Conservation (phyloP, 2,329 filamentous ascomycete genomes). For the Penicillium expansum region DNA sequence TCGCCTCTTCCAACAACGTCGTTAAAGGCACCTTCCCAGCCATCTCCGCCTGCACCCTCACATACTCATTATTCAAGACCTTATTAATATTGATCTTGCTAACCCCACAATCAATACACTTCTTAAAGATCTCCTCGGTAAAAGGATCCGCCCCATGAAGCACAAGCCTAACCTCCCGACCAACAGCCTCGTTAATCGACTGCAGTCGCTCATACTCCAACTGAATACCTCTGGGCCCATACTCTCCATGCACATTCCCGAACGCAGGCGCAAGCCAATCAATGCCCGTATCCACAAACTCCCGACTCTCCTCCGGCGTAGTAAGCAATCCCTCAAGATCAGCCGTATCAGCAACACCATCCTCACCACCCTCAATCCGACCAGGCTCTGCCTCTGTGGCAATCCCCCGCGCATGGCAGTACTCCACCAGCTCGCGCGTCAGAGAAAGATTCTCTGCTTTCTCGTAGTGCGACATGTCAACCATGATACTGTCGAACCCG, state of each 20-base stretch:
- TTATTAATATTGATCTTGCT: conserved; percentile 61
- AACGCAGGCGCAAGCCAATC: conserved; percentile 73
- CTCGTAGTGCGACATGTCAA: conserved; percentile 73
- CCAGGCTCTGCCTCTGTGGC: conserved; percentile 70
- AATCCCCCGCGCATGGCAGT: conserved; percentile 64
- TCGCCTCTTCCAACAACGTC: conserved; percentile 54
- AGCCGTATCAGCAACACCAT: conserved; percentile 67
- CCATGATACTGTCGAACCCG: conserved; percentile 70
- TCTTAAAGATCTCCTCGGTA: conserved; percentile 52
- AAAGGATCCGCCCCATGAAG: conserved; percentile 61
- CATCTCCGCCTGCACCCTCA: conserved; percentile 48
- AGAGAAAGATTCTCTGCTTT: conserved; percentile 66
- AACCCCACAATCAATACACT: conserved; percentile 56
- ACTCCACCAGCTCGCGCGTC: conserved; percentile 61
- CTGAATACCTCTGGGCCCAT: conserved; percentile 62
- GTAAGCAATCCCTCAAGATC: conserved; percentile 64
- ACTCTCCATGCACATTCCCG: conserved; percentile 73
- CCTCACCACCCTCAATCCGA: conserved; percentile 70
- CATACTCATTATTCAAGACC: conserved; percentile 54
- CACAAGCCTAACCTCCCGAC: conserved; percentile 52
- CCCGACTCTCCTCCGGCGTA: conserved; percentile 65
- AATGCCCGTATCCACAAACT: conserved; percentile 69
- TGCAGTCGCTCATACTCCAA: conserved; percentile 58
- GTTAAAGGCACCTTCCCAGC: conserved; percentile 54
- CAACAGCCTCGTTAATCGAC: conserved; percentile 50